A percentile compares a stretch with the other conserved stretches of the same genome.
phyloP scores from a whole-genome alignment of 345 rosid species.

The Boechera divaricarpa region DNA sequence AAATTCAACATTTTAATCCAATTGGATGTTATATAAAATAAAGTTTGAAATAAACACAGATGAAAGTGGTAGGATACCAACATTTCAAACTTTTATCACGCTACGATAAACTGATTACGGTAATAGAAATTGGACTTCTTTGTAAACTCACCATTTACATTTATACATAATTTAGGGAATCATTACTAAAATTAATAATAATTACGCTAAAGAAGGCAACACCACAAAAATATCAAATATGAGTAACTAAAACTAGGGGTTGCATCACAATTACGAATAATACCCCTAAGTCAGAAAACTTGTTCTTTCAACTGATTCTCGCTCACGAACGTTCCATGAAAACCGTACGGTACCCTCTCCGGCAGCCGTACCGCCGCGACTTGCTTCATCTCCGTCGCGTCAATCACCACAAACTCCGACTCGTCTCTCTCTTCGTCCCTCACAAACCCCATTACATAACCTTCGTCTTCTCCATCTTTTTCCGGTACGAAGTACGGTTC shows the following conservation, averaged over 20 bases:
- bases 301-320: constrained; percentile 53
- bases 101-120: background rate
- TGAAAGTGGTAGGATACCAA: constrained; percentile 1
- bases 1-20: background rate
- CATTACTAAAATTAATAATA: background rate
- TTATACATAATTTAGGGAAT: background rate
- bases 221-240: background rate
- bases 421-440: constrained; percentile 60
- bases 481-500: constrained; percentile 62
- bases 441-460: constrained; percentile 62
- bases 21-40: background rate
- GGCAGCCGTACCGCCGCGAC: constrained; percentile 61
- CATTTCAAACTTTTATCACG: constrained; percentile 3
- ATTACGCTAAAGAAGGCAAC: background rate
- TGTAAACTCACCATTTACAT: background rate
- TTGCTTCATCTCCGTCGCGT: constrained; percentile 57
- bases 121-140: background rate
- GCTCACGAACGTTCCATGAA: constrained; percentile 73
- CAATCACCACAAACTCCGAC: constrained; percentile 64
- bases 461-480: constrained; percentile 50
- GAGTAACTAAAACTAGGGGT: background rate
- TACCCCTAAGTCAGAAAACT: constrained; percentile 33
- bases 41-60: background rate
- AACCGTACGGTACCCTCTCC: constrained; percentile 72
- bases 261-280: background rate